A percentile compares a stretch with the other conserved stretches of the same genome.
Conservation (phyloP, 2,329 filamentous ascomycete genomes). For the Colletotrichum sp. region DNA sequence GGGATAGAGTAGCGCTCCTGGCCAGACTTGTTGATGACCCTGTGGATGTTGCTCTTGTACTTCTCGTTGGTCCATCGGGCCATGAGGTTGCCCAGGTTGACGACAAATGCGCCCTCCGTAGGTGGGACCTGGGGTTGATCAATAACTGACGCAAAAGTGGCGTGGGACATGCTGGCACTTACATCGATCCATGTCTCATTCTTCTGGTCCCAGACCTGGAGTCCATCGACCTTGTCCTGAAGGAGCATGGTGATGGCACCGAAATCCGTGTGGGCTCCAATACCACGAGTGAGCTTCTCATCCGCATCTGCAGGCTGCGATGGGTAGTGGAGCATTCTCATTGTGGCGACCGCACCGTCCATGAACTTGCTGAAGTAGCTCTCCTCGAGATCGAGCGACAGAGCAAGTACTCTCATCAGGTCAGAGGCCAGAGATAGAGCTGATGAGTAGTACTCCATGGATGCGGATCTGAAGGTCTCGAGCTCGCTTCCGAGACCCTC, state of each 20-base stretch:
- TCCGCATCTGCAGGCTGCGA: constrained; percentile 40
- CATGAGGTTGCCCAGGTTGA: constrained; percentile 58
- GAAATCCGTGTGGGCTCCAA: constrained; percentile 61
- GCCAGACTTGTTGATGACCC: constrained; percentile 58
- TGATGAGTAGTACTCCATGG: constrained; percentile 44
- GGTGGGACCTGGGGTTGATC: constrained; percentile 40
- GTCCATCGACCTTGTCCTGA: constrained; percentile 53
- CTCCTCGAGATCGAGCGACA: constrained; percentile 45
- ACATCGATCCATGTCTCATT: constrained; percentile 49
- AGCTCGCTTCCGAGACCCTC: constrained; percentile 32
- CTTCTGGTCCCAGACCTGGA: constrained; percentile 54
- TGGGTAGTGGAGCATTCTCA: constrained; percentile 56
- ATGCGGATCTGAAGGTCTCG: constrained; percentile 39
- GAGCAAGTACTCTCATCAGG: constrained; percentile 46
- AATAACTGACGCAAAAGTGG: neutral
- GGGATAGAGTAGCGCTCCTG: constrained; percentile 61
- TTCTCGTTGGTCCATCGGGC: constrained; percentile 54
- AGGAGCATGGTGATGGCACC: constrained; percentile 62
- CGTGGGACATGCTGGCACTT: constrained; percentile 6
- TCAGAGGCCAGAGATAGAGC: constrained; percentile 43
- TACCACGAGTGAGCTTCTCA: constrained; percentile 38
- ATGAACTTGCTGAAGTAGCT: constrained; percentile 48
- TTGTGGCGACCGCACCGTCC: constrained; percentile 46
- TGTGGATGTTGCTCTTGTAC: constrained; percentile 59
- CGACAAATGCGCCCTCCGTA: constrained; percentile 50